These are phyloP conservation scores for Diaporthe humulicola DNA, from an alignment of 2,329 filamentous ascomycete genomes.

Conservation along the genomic window DNA sequence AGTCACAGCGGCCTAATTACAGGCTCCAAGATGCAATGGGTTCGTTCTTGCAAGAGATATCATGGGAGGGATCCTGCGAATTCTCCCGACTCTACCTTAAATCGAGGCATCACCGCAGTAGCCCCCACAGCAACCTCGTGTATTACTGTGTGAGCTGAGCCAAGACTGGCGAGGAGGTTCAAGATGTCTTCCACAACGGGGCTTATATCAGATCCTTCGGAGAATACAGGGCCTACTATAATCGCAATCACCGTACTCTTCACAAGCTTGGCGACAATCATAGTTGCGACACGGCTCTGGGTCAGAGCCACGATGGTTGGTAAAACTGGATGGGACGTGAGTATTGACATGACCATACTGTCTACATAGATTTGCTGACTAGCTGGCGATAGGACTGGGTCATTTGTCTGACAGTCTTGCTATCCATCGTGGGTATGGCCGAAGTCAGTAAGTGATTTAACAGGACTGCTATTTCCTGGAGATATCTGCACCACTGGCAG, in stretches of 20 bases:
- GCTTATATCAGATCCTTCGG: constrained; percentile 2
- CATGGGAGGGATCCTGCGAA: background rate
- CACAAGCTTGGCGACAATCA: constrained; percentile 8
- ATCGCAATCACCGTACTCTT: background rate
- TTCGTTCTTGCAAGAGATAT: background rate
- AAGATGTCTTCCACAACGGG: constrained; percentile 14
- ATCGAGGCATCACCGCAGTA: background rate
- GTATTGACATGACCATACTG: background rate
- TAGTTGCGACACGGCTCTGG: background rate
- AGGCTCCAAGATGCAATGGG: background rate
- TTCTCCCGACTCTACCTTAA: background rate
- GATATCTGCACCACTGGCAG: background rate
- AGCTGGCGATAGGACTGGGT: background rate
- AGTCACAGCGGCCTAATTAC: background rate
- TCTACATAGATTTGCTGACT: background rate
- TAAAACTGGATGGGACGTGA: constrained; percentile 10
- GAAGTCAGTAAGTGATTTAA: constrained; percentile 9
- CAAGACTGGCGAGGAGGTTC: background rate
- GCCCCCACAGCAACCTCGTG: background rate
- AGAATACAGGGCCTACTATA: background rate
- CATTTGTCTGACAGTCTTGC: background rate
- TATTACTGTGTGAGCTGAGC: background rate
- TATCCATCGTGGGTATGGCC: constrained; percentile 8
- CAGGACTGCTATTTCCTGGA: background rate
- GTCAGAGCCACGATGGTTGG: constrained; percentile 25